Base-by-base conservation (phyloP, 2,329 filamentous ascomycete genomes). In the Gaeumannomyces sp. region DNA sequence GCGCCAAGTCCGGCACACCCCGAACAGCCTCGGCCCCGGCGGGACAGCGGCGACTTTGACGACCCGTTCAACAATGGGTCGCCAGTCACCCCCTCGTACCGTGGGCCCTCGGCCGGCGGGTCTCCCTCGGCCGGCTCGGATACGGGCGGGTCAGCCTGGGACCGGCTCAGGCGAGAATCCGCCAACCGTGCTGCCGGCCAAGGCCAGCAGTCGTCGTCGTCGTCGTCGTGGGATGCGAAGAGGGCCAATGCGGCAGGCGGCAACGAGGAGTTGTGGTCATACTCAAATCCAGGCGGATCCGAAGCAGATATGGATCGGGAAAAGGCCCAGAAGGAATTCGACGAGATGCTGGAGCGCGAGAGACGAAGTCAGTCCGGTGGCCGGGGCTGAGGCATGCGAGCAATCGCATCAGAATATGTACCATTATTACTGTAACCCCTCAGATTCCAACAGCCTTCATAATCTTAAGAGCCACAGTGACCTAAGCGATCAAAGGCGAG, bases 301-400 rank as follows among this genome's bases (percentile, higher is more conserved):
- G 45, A 60, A 19, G 38, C 45, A 7, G 61, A 62, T 22, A 50
- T 3, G 19, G 61, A 62, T 56, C 45, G 45, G 38, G 61, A 62
- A 33, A 62, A 22, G 45, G 70, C 67, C 1, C 70, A 71, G 53
- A 68, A 64, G 58, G 66, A 70, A 28, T 71, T 71, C 62, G 70
- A 71, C 25, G 68, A 60, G n/a, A 68, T 71, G 69, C 65, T 71
- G 14, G 70, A 71, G 38, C 59, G 59, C n/a, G 70, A 71, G 59
- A 69, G 70, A 2, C 62, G 45, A 4, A 53, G 45, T n/a, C 19
- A n/a, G 19, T 53, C 45, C 8, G 22, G 22, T 59, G 57, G 57
- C 22, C 25, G 57, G 57, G 29, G 28, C 25, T 27, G 57, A 59
- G 25, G 3, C 14, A 25, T 16, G 5, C 25, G 25, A 14, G 57